Conservation (phyloP, 371 early-diverging fungal genomes). For the Mortierella sp. region DNA sequence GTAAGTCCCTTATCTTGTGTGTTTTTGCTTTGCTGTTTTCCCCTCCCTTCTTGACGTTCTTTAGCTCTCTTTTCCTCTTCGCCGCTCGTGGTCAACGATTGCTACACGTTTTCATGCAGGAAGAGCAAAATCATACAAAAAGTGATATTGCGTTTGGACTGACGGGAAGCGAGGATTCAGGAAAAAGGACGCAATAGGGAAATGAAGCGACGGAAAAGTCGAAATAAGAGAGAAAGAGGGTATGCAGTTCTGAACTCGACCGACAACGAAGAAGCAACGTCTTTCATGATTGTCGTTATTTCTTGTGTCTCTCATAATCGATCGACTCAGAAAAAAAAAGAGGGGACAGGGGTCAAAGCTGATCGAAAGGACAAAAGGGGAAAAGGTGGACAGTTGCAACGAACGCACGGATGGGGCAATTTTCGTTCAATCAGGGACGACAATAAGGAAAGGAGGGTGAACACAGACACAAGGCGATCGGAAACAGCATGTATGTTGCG, state of each 20-base stretch:
- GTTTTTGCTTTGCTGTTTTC: not conserved
- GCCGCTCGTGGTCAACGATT: not conserved
- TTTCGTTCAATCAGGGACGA: not conserved
- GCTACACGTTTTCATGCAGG: not conserved
- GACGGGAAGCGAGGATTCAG: not conserved
- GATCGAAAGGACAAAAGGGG: not conserved
- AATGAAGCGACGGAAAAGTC: not conserved
- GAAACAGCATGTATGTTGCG: not conserved
- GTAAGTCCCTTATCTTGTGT: conserved; percentile 50
- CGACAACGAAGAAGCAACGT: not conserved
- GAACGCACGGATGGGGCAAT: conserved; percentile 2
- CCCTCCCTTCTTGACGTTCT: not conserved
- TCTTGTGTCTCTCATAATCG: too few species aligned
- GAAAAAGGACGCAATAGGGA: not conserved
- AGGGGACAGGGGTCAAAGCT: not conserved
- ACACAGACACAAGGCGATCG: not conserved
- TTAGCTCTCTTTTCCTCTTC: not conserved
- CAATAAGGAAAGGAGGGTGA: not conserved
- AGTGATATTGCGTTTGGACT: not conserved
- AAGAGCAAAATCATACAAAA: not conserved
- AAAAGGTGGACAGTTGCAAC: not conserved
- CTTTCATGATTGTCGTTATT: not conserved
- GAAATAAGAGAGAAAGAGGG: not conserved
- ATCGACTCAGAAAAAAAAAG: not conserved
- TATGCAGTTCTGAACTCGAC: not conserved